Base-by-base conservation (phyloP, 148 eudicot genomes). In the Spergularia marina region DNA sequence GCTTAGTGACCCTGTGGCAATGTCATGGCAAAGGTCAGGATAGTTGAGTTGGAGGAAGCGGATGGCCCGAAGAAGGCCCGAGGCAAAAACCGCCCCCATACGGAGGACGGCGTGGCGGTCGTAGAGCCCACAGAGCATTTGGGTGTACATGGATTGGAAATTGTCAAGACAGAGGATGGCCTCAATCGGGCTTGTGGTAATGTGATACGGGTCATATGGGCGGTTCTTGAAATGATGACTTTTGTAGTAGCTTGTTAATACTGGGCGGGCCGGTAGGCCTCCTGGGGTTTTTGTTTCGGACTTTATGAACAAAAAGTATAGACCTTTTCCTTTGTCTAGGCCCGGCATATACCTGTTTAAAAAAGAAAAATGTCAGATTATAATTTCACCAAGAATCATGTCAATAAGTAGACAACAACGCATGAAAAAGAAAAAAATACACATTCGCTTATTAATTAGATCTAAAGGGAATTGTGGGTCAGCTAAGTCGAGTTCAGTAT, bases 81-180 rank as follows among this genome's bases (percentile, higher is more conserved):
- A 93, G 58, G 98, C 98, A 62, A 93, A 93, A 13, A 90, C 89
- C 0, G 95, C 95, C 3, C 97, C 97, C 6, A 90, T 80, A 0
- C 93, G 87, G 34, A 86, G 84, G 66, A 92, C 97, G 7, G 82
- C 41, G 11, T 76, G 78, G 23, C 89, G 88, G 75, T 85, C 76
- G 58, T 87, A 65, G 63, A 92, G 90, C 12, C 95, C 97, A n/a
- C 93, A 89, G 0, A 92, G 83, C 97, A 92, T 90, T 68, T 90
- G 97, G 6, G 90, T 76, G 82, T 92, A 90, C 97, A 92, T 92
- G 87, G 95, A 90, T 30, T 92, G 97, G 81, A 77, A 90, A 6
- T 93, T 85, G 74, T 92, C 97, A 1, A 66, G 68, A 65, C 97
- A 90, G 1, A 92, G 87, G 60, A 92, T 83, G 17, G 97, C 85